A percentile compares a stretch with the other conserved stretches of the same genome.
Evolutionary conservation across 1,284 basidiomycete species (phyloP).

Genomic region (Pascua guehoae): DNA sequence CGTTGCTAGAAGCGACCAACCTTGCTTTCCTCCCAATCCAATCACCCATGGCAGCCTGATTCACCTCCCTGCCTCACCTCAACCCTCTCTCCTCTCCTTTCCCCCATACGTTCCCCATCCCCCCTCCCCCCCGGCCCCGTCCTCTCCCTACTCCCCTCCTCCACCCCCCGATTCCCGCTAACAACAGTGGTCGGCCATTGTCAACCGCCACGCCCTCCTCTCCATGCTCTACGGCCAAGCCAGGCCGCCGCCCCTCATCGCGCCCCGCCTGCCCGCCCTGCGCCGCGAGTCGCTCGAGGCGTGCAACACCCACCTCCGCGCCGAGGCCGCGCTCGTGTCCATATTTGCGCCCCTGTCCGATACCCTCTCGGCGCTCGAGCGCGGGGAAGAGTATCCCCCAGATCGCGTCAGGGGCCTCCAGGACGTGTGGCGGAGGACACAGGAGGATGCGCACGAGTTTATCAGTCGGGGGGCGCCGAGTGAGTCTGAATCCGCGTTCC

Average conservation of each 20-base stretch:
- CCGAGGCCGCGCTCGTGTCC: slow-evolving; percentile 7
- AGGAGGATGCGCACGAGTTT: background rate
- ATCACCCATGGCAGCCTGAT: too few relatives aligned
- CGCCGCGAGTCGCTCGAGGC: slow-evolving; percentile 9
- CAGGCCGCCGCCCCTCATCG: slow-evolving; percentile 3
- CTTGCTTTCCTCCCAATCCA: too few relatives aligned
- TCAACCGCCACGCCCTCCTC: slow-evolving; percentile 13
- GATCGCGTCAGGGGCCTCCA: slow-evolving; percentile 2
- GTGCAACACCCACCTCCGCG: slow-evolving; percentile 11
- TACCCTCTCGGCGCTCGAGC: slow-evolving; percentile 5
- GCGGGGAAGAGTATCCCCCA: background rate
- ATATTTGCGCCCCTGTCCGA: slow-evolving; percentile 8
- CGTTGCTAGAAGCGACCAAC: too few relatives aligned
- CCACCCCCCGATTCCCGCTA: too few relatives aligned
- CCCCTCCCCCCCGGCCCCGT: too few relatives aligned
- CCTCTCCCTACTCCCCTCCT: too few relatives aligned
- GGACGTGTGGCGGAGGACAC: background rate
- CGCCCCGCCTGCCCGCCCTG: slow-evolving; percentile 7
- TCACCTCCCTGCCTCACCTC: too few relatives aligned
- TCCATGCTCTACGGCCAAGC: slow-evolving; percentile 8
- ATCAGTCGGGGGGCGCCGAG: too few relatives aligned
- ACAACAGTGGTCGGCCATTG: slow-evolving; percentile 14
- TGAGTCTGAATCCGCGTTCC: too few relatives aligned
- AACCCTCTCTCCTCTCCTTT: too few relatives aligned
- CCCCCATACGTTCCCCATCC: too few relatives aligned